Evolutionary conservation across 768 basidiomycete genomes (phyloP).

Genomic region (Hericium coralloides): DNA sequence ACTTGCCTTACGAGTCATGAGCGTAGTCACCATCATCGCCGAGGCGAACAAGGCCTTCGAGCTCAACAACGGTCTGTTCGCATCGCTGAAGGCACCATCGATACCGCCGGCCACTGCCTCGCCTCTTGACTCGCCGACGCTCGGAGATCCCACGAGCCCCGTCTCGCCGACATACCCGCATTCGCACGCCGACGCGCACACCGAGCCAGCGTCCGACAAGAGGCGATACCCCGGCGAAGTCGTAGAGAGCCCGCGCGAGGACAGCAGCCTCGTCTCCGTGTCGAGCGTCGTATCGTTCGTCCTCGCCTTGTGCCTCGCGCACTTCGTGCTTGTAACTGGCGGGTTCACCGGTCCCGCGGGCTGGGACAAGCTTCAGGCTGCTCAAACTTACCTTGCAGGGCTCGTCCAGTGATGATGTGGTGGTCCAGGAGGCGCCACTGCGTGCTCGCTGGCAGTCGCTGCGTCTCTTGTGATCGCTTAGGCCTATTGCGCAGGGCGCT

Average conservation of each 20-base stretch:
- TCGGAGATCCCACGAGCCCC: neutral
- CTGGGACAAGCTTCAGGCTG: conserved; percentile 14
- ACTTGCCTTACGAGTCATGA: neutral
- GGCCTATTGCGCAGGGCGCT: too few species aligned
- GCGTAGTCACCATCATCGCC: conserved; percentile 18
- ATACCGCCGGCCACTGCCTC: neutral
- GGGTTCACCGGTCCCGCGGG: conserved; percentile 21
- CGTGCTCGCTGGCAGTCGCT: neutral
- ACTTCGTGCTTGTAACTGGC: conserved; percentile 21
- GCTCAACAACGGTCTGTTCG: conserved; percentile 25
- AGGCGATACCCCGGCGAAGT: neutral
- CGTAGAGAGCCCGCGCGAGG: conserved; percentile 6
- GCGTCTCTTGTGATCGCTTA: neutral
- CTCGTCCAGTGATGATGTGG: neutral
- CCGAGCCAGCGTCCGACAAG: neutral
- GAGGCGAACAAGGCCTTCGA: conserved; percentile 26
- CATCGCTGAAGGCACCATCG: conserved; percentile 16
- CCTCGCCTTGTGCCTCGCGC: conserved; percentile 21
- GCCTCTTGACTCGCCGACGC: conserved; percentile 5
- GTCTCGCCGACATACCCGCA: conserved; percentile 7
- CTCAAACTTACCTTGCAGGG: neutral
- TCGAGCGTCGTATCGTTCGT: conserved; percentile 21
- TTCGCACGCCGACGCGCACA: neutral
- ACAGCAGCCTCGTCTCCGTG: conserved; percentile 2
- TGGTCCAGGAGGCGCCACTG: neutral